These are phyloP conservation scores for Lactarius hatsudake DNA, from an alignment of 768 basidiomycete genomes.

Conservation along the genomic window DNA sequence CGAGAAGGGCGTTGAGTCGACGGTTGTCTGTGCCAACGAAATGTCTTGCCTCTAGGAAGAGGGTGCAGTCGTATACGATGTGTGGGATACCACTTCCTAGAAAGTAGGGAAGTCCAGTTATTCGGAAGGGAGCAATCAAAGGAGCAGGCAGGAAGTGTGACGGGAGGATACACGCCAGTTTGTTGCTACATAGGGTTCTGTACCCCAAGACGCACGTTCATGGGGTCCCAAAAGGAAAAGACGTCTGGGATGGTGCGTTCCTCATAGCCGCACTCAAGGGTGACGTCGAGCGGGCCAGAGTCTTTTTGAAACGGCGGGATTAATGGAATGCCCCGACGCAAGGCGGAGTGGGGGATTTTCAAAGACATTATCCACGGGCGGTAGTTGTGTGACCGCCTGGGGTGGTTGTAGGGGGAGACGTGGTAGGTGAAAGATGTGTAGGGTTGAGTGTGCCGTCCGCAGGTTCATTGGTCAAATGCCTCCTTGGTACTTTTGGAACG, in stretches of 20 bases:
- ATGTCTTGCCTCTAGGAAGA: not conserved
- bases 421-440: not conserved
- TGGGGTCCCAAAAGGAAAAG: no score
- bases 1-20: not conserved
- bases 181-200: no score
- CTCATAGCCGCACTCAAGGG: not conserved
- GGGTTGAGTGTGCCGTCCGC: not conserved
- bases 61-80: not conserved
- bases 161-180: no score
- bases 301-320: not conserved
- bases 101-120: no score
- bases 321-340: not conserved
- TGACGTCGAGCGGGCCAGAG: not conserved
- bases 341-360: not conserved
- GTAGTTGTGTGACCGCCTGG: not conserved
- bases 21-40: not conserved
- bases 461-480: not conserved
- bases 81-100: not conserved
- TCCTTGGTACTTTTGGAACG: not conserved
- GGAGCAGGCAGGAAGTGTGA: no score
- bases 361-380: not conserved
- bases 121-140: no score
- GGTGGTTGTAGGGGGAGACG: not conserved
- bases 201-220: no score
- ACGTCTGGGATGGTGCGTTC: not conserved